Evolutionary conservation across 345 rosid species (phyloP), one percentile per base, ranked within the genome.

Genomic region (Pugionium cornutum): DNA sequence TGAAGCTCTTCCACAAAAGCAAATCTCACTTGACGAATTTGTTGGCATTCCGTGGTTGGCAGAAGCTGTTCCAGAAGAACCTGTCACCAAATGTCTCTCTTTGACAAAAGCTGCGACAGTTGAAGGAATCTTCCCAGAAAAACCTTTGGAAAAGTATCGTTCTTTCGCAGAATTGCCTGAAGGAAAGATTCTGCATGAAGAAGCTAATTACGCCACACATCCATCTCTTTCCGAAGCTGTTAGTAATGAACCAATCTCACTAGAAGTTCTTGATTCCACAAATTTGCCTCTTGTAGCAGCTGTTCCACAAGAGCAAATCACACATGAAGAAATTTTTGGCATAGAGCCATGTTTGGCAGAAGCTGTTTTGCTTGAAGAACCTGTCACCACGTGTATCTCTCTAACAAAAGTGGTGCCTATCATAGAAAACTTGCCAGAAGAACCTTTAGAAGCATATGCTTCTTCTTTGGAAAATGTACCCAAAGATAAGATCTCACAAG

Each of bases 341-440:
- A 54, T 34, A 52, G 18, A 54, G 54, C 69, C 30, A 7, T 70
- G 26, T 46, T 32, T 39, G 18, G 34, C 2, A 62, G 68, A 46
- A 70, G 30, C 47, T 64, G 53, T 28, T 68, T 59, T 59, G 36
- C 67, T 5, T 27, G 74, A 69, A 29, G 53, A 33, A 42, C 67
- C 39, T 4, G 32, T 34, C 32, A 59, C 60, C 53, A 34, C 58
- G 41, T 58, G 51, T 40, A 25, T 58, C 9, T 32, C 41, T 60
- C 51, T 26, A 47, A 44, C 18, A 37, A 53, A 62, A 53, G 40
- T 4, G 27, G 62, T 36, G 56, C 29, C 62, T 34, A 46, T 25
- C 3, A 36, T 45, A 45, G 55, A 62, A 31, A 25, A 62, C 42
- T 62, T 62, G 42, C 50, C 41, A 45, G 57, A 62, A 37, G 36